A percentile compares a stretch with the other conserved stretches of the same genome.
phyloP scores from a whole-genome alignment of 768 basidiomycete species.

The Rubroboletus pulcherrimus region DNA sequence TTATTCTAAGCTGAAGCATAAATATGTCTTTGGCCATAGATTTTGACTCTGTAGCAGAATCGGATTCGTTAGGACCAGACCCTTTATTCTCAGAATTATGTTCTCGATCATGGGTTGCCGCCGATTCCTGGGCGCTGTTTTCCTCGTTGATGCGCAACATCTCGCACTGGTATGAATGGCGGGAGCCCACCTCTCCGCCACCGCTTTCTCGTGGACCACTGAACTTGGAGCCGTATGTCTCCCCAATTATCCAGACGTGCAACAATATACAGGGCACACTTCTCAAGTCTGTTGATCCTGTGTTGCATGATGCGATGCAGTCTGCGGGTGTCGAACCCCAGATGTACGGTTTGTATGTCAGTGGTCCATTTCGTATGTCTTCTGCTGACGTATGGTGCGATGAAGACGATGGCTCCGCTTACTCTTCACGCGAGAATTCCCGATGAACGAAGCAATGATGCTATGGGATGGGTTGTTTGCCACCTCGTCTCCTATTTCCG shows the following conservation, averaged over 20 bases:
- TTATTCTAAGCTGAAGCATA: conserved; percentile 25
- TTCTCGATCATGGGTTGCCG: conserved; percentile 65
- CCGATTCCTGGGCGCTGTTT: conserved; percentile 88
- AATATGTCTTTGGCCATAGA: conserved; percentile 44
- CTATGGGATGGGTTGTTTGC: conserved; percentile 98
- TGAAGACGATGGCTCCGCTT: conserved; percentile 88
- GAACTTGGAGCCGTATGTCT: conserved; percentile 61
- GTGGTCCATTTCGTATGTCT: conserved; percentile 6
- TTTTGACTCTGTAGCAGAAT: conserved; percentile 64
- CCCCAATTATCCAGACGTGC: conserved; percentile 85
- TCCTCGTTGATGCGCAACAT: conserved; percentile 71
- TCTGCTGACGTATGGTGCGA: conserved; percentile 11
- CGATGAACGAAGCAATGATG: conserved; percentile 71
- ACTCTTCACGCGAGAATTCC: conserved; percentile 90
- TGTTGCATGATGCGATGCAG: conserved; percentile 72
- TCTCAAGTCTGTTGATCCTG: conserved; percentile 75
- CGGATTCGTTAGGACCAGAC: conserved; percentile 30
- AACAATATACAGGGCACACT: conserved; percentile 72
- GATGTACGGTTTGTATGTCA: conserved; percentile 87
- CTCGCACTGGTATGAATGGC: conserved; percentile 80
- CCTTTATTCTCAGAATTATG: conserved; percentile 55
- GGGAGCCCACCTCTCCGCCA: conserved; percentile 35
- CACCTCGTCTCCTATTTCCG: conserved; percentile 65
- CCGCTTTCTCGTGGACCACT: conserved; percentile 37
- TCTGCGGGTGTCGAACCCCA: conserved; percentile 88